Evolutionary conservation across 2,329 filamentous ascomycete genomes (phyloP).

Genomic region (Xylaria sp.): DNA sequence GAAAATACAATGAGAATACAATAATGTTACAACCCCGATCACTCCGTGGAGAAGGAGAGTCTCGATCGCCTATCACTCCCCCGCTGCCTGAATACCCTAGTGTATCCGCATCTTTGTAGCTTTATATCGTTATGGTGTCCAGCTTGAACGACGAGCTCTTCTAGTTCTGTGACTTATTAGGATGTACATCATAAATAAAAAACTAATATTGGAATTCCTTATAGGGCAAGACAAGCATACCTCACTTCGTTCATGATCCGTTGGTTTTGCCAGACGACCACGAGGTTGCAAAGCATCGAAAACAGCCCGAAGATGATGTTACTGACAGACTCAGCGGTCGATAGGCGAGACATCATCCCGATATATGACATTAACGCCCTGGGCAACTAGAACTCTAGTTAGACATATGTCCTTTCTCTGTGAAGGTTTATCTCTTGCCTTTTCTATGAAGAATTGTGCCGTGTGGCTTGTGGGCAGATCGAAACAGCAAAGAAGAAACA

Average conservation of each 20-base stretch:
- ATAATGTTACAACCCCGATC: background rate
- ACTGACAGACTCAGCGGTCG: constrained; percentile 27
- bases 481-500: background rate
- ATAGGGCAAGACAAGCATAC: constrained; percentile 5
- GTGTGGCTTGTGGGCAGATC: background rate
- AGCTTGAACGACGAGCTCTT: background rate
- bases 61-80: background rate
- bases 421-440: constrained; percentile 1
- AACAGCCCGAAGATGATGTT: constrained; percentile 29
- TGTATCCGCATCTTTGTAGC: too few relatives aligned
- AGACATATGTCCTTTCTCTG: background rate
- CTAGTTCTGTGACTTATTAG: constrained; percentile 17
- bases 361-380: background rate
- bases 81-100: too few relatives aligned
- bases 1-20: constrained; percentile 5
- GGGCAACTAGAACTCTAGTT: background rate
- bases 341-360: constrained; percentile 21
- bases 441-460: background rate
- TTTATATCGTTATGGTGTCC: constrained; percentile 7
- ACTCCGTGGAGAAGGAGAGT: background rate
- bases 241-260: constrained; percentile 24
- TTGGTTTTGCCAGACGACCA: constrained; percentile 29
- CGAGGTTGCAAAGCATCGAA: constrained; percentile 21
- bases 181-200: background rate
- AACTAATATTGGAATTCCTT: background rate